Evolutionary conservation across 2,329 filamentous ascomycete genomes (phyloP), one percentile per base, ranked within the genome.

Genomic region (Aspergillus arachidicola): DNA sequence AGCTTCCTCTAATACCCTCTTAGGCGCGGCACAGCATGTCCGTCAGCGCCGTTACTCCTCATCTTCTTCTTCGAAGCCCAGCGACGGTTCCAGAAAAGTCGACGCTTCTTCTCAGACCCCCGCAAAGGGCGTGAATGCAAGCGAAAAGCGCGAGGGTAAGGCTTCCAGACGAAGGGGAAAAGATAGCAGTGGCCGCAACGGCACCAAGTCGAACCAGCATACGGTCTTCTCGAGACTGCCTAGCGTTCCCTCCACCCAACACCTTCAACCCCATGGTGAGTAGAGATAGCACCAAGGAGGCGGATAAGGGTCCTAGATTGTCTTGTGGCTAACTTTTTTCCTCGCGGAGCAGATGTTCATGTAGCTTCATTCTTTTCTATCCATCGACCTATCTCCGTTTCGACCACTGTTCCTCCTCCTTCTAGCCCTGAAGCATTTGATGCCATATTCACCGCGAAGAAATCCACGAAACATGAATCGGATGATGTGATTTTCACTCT

Each of bases 281-380:
- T 69, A 34, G 21, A 14, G 19, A 26, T 19, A 38, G 34, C 34
- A 16, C 38, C 16, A 16, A 30, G n/a, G 11, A 43, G 32, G 43
- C 21, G 32, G 7, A 46, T 16, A 12, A 30, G 14, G 30, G 45
- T 11, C 14, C 14, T 12, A 26, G 21, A n/a, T n/a, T 19, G 6
- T 7, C 11, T 3, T 14, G 7, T 41, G 12, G 45, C 38, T 34
- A 54, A 58, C 41, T 57, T 66, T 58, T 64, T 58, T 57, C 48
- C 57, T 58, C 57, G 36, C 51, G 32, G 14, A 66, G 6, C 69
- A 98, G 95, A 96, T 74, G 86, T 98, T 65, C 90, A 91, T 67
- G 84, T 97, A 53, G 95, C 94, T 9, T 91, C 91, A 64, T 98
- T 99, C 85, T 98, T 98, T 83, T 96, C 94, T 66, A 90, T 96